phyloP scores from a whole-genome alignment of 805 yeast species.

The Wickerhamiella azyma region DNA sequence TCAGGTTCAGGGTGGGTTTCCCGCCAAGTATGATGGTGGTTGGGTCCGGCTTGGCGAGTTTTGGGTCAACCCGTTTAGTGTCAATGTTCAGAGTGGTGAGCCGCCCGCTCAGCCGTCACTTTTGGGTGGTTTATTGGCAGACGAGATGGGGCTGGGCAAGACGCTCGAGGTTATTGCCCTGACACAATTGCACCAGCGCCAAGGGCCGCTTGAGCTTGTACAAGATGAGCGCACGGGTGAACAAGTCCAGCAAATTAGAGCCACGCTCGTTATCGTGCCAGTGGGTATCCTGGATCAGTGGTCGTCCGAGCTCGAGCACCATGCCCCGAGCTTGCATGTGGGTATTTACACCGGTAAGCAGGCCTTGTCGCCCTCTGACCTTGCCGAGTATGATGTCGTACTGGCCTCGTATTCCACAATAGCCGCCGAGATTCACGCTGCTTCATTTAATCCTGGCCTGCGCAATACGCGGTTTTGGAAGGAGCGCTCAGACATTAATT shows the following conservation, averaged over 20 bases:
- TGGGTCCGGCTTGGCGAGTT: conserved; percentile 14
- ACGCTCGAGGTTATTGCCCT: conserved; percentile 74
- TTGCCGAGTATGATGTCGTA: conserved; percentile 59
- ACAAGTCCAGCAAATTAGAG: conserved; percentile 38
- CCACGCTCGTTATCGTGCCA: conserved; percentile 79
- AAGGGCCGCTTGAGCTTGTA: neutral
- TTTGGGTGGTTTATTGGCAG: conserved; percentile 56
- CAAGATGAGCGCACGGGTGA: conserved; percentile 32
- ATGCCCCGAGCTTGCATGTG: conserved; percentile 49
- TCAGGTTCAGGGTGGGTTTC: conserved; percentile 16
- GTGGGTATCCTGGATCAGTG: conserved; percentile 75
- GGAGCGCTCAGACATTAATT: conserved; percentile 10
- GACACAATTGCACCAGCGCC: conserved; percentile 45
- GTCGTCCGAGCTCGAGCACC: conserved; percentile 53
- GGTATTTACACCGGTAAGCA: conserved; percentile 50
- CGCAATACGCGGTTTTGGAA: conserved; percentile 24
- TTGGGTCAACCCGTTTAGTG: conserved; percentile 22
- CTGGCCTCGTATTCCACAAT: conserved; percentile 64
- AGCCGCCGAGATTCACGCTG: conserved; percentile 65
- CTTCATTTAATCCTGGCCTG: conserved; percentile 49
- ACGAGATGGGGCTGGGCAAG: conserved; percentile 97
- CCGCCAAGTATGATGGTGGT: conserved; percentile 14
- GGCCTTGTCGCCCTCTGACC: conserved; percentile 33
- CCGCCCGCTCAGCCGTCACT: conserved; percentile 6
- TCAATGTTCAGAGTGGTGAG: conserved; percentile 2